Evolutionary conservation across 2,329 filamentous ascomycete genomes (phyloP).

Genomic region (Colletotrichum trifolii): DNA sequence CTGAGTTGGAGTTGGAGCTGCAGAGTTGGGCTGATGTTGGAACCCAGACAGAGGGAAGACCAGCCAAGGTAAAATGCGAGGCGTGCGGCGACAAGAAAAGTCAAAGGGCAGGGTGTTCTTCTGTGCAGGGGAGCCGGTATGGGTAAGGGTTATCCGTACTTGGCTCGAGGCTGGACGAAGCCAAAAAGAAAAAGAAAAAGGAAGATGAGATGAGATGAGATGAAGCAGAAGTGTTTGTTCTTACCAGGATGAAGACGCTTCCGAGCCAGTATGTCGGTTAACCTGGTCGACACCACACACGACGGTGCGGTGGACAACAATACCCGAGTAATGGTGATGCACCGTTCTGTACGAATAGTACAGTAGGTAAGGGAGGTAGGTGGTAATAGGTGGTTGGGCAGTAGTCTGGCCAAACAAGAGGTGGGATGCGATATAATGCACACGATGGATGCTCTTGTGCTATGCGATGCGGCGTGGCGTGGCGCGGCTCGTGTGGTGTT

Average conservation of each 20-base stretch:
- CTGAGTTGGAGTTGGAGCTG: too few relatives aligned
- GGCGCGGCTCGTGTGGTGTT: not conserved
- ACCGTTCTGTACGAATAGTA: not conserved
- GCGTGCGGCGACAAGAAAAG: too few relatives aligned
- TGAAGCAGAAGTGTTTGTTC: not conserved
- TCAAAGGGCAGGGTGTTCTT: too few relatives aligned
- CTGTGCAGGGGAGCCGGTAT: too few relatives aligned
- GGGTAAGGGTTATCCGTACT: too few relatives aligned
- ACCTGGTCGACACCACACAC: constrained; percentile 32
- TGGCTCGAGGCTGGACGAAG: not conserved
- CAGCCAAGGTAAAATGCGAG: too few relatives aligned
- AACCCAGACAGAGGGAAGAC: too few relatives aligned
- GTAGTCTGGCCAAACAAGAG: not conserved
- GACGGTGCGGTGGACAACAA: constrained; percentile 26
- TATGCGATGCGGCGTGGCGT: not conserved
- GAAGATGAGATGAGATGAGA: constrained; percentile 1
- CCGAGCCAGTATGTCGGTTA: constrained; percentile 29
- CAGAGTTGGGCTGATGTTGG: too few relatives aligned
- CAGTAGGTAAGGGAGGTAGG: too few relatives aligned
- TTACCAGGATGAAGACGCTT: constrained; percentile 29
- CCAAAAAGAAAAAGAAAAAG: not conserved
- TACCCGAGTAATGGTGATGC: not conserved
- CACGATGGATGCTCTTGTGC: not conserved
- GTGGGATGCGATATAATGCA: constrained; percentile 23
- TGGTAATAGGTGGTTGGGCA: not conserved